phyloP scores from a whole-genome alignment of 176 grass and related monocot species.

The Microstegium vimineum region DNA sequence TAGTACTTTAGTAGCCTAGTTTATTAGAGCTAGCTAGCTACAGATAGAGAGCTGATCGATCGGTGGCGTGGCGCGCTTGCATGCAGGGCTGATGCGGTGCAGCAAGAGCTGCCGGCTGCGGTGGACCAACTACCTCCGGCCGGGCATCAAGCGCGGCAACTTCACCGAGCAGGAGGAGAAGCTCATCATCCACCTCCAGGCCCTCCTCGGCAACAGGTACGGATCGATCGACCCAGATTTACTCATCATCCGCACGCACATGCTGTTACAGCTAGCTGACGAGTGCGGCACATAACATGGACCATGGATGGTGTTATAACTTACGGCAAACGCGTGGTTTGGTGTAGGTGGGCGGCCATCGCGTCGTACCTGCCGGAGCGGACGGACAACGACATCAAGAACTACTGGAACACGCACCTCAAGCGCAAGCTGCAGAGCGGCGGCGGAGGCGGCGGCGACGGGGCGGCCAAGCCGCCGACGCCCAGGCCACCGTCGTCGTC shows the following conservation, averaged over 20 bases:
- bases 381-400: constrained; percentile 97
- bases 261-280: background rate
- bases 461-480: background rate
- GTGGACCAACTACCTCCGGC: constrained; percentile 90
- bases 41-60: background rate
- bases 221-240: background rate
- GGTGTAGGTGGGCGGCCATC: constrained; percentile 73
- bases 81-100: constrained; percentile 74
- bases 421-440: constrained; percentile 54
- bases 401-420: constrained; percentile 96
- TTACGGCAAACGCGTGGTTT: constrained; percentile 3
- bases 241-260: background rate
- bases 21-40: no score
- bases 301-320: background rate
- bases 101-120: constrained; percentile 90
- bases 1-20: no score
- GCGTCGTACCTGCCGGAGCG: constrained; percentile 89
- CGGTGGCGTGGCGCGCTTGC: no score
- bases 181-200: constrained; percentile 95
- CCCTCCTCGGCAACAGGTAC: constrained; percentile 76
- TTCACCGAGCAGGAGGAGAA: constrained; percentile 89
- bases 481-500: constrained; percentile 34
- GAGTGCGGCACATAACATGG: background rate
- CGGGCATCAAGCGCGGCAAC: constrained; percentile 86
- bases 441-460: constrained; percentile 16